Percentiles rank a stretch among this genome's conserved stretches.
Evolutionary conservation across 2,329 filamentous ascomycete species (phyloP).

Genomic region (Claviceps monticola): DNA sequence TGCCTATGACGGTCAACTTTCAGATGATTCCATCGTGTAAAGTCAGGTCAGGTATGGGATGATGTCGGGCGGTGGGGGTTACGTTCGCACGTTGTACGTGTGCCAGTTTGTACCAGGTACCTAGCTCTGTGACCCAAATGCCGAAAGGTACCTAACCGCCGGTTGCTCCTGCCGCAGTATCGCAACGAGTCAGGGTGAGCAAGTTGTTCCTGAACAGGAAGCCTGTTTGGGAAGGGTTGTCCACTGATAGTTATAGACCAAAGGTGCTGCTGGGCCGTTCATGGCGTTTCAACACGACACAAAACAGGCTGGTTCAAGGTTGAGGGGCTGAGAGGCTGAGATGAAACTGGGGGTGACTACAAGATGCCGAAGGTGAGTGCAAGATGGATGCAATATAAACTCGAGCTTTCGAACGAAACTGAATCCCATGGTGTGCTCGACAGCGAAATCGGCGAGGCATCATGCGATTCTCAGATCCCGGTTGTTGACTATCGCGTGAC

Average conservation of each 20-base stretch:
- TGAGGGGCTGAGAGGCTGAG: too few species aligned
- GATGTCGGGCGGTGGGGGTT: not conserved
- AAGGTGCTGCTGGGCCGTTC: not conserved
- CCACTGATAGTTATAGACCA: not conserved
- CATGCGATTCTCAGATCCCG: not conserved
- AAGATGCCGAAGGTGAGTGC: not conserved
- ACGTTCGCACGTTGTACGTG: not conserved
- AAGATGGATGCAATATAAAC: not conserved
- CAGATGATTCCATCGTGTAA: not conserved
- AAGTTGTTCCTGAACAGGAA: not conserved
- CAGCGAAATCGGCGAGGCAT: not conserved
- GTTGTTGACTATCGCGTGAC: not conserved
- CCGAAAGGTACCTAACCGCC: not conserved
- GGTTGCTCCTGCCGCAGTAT: not conserved
- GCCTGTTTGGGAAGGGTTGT: too few species aligned
- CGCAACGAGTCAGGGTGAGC: not conserved
- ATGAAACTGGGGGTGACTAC: too few species aligned
- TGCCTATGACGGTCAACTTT: not conserved
- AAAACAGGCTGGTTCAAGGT: too few species aligned
- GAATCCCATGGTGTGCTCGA: too few species aligned
- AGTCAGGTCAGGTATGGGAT: not conserved
- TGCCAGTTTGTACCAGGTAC: not conserved
- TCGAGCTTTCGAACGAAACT: too few species aligned
- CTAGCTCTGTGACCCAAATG: not conserved
- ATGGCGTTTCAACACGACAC: not conserved